Base-by-base conservation (phyloP, 345 rosid species). In the Atalantia buxifolia region DNA sequence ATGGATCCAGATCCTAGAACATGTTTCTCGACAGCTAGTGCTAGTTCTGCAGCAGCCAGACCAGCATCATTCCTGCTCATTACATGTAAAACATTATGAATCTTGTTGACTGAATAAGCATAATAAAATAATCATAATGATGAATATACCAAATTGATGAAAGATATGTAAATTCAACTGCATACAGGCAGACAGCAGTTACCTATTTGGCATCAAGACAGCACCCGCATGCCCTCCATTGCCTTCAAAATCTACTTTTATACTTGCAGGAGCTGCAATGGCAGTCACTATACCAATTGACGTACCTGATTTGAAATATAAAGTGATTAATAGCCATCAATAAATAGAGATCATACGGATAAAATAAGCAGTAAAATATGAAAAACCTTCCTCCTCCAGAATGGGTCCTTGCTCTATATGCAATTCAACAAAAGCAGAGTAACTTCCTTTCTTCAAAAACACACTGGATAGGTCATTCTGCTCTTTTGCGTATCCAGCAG, bases 151-250 rank as follows among this genome's bases (percentile, higher is more conserved):
- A 62, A 62, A 50, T 50, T 9, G 14, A 69, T 35, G 76, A 28
- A 55, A 75, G 36, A 76, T 56, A 16, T 7, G 30, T 24, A 62
- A 56, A 38, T 0, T 30, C 56, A 36, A 12, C 24, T 13, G 56
- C 48, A 71, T 42, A 66, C 55, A 66, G 18, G 21, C 35, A 36
- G 67, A 27, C 18, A 64, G 7, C 12, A 24, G 75, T 79, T 71
- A 95, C 99, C 99, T 92, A 72, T 87, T 68, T 7, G 98, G 98
- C 97, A 95, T 95, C 83, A 95, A 85, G 66, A 92, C 97, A 66
- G 96, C 97, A 78, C 99, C 99, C 0, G 99, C 98, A 81, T 95
- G 99, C 71, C 99, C 98, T 56, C 99, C 99, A 75, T 81, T 88
- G 67, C 99, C 99, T 89, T 93, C 92, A 83, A 92, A 95, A 81